Base-by-base conservation (phyloP, 2,329 filamentous ascomycete genomes). In the Cladosporium velox region DNA sequence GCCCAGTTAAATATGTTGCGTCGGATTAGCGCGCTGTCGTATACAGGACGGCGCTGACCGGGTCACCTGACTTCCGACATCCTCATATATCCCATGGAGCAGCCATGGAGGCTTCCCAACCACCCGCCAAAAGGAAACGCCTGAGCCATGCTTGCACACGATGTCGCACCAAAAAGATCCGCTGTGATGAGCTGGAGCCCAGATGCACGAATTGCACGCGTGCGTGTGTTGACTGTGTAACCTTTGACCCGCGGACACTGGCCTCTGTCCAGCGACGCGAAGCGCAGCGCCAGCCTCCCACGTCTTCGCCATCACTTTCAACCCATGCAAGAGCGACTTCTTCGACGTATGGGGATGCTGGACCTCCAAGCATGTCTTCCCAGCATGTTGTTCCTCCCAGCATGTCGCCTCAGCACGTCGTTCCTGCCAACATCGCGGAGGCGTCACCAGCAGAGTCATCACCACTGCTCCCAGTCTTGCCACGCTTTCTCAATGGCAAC, bases 401-500 rank as follows among this genome's bases (percentile, higher is more conserved):
- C 12, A 24, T 11, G n/a, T n/a, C n/a, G n/a, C n/a, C 47, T 21
- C 49, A 21, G 24, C 4, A 28, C 15, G 7, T 32, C 3, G 0
- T 30, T 5, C 14, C 24, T 4, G 24, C 41, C 26, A 5, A 26
- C 12, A 24, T 11, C 5, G 32, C 49, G 8, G 47, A 63, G 12
- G 30, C 60, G 15, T 55, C 52, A 2, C 60, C 60, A 2, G 60
- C 60, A 51, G 47, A 54, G 18, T 63, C 47, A 18, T 63, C 60
- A 7, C 60, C 60, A 14, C 49, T 63, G 7, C 60, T 63, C 2
- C 60, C 60, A 4, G 60, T 63, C 24, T 35, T 63, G 18, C 60
- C 60, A 30, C 60, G 60, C n/a, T 63, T 63, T 12, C 34, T 63
- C 14, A 54, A 55, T 18, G 60, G 60, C 49, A 63, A 63, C 49